These are phyloP conservation scores for Oemleria cerasiformis DNA, from an alignment of 306 rosid genomes.

Conservation along the genomic window DNA sequence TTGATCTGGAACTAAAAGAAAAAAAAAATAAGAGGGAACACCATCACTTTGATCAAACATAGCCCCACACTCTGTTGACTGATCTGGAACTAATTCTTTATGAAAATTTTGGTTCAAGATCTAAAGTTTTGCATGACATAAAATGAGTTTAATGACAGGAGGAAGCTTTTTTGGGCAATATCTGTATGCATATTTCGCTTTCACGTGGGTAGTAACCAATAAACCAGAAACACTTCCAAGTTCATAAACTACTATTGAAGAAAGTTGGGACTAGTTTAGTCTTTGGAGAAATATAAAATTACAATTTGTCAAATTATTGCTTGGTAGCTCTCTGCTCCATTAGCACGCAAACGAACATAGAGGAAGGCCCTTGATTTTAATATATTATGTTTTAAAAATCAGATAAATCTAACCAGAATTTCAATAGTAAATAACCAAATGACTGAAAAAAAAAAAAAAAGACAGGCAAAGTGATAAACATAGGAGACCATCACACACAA, in stretches of 20 bases:
- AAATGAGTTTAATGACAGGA: too few species aligned
- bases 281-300: not conserved
- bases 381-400: not conserved
- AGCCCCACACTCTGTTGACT: not conserved
- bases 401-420: not conserved
- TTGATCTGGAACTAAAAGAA: not conserved
- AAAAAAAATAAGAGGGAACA: not conserved
- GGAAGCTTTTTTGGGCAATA: too few species aligned
- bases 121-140: not conserved
- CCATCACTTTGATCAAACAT: too few species aligned
- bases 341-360: not conserved
- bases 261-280: too few species aligned
- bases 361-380: not conserved
- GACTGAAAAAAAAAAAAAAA: not conserved
- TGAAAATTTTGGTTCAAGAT: not conserved
- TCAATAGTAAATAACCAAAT: not conserved
- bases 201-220: too few species aligned
- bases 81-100: not conserved
- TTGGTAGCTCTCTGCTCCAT: not conserved
- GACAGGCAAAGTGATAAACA: constrained; percentile 6
- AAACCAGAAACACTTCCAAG: too few species aligned
- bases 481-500: not conserved
- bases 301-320: not conserved
- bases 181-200: too few species aligned
- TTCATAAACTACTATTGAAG: too few species aligned